These are phyloP conservation scores for Pochonia chlamydosporia DNA, from an alignment of 2,329 filamentous ascomycete genomes.

Conservation along the genomic window DNA sequence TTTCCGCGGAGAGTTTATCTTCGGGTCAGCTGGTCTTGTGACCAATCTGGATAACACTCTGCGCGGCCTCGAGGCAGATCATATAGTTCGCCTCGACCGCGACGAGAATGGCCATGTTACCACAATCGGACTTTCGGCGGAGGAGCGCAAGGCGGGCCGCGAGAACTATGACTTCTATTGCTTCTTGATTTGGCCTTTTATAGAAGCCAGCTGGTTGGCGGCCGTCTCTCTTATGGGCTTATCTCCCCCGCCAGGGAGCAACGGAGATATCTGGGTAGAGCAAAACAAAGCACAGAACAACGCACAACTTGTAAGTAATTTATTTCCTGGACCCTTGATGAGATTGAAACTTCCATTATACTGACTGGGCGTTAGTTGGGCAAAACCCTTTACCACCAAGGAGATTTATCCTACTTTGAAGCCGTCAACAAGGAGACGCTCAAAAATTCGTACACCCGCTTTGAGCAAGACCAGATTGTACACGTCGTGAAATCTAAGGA, in stretches of 20 bases:
- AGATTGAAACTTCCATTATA: background rate
- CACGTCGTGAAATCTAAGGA: constrained; percentile 66
- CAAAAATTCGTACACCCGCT: constrained; percentile 84
- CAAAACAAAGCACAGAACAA: constrained; percentile 71
- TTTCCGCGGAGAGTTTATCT: constrained; percentile 96
- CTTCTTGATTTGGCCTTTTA: constrained; percentile 97
- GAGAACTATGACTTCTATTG: constrained; percentile 99
- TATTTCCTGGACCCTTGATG: no score
- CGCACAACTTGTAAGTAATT: constrained; percentile 64
- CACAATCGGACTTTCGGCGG: constrained; percentile 66
- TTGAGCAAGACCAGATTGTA: constrained; percentile 87
- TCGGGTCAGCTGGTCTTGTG: constrained; percentile 76
- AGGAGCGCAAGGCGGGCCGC: constrained; percentile 70
- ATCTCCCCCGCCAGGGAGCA: constrained; percentile 58
- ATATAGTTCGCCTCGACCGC: constrained; percentile 64
- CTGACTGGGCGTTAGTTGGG: constrained; percentile 55
- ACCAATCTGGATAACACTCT: constrained; percentile 79
- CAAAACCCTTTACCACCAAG: constrained; percentile 96
- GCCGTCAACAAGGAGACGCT: constrained; percentile 97
- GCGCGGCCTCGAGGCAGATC: constrained; percentile 68
- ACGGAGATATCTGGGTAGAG: constrained; percentile 73
- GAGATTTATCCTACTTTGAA: constrained; percentile 94
- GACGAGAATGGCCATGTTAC: constrained; percentile 50
- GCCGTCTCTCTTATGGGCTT: constrained; percentile 84
- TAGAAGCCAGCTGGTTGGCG: constrained; percentile 89